Evolutionary conservation across 164 flowering plant species (phyloP).

Genomic region (Akebia trifoliata): DNA sequence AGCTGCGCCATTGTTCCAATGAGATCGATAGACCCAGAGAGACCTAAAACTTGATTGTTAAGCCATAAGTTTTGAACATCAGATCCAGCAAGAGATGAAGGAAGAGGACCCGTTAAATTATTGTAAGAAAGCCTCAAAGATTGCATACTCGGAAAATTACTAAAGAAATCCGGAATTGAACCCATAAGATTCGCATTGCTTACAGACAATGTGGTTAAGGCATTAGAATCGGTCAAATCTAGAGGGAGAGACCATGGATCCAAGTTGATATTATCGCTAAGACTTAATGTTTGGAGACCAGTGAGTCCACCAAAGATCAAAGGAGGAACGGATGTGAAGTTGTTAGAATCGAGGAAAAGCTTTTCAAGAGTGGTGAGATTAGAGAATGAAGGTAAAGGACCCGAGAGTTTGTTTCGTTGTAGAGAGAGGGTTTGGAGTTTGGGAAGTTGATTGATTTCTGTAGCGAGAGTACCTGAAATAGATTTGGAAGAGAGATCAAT

Average conservation of each 20-base stretch:
- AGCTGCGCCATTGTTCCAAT: slow-evolving; percentile 33
- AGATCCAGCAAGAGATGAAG: slow-evolving; percentile 27
- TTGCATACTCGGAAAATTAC: slow-evolving; percentile 22
- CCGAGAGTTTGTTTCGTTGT: slow-evolving; percentile 26
- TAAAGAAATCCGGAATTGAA: slow-evolving; percentile 35
- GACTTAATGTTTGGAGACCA: slow-evolving; percentile 15
- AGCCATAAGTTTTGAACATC: slow-evolving; percentile 32
- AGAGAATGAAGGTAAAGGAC: slow-evolving; percentile 28
- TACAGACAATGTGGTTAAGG: slow-evolving; percentile 24
- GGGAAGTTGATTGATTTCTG: slow-evolving; percentile 27
- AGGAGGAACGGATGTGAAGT: slow-evolving; percentile 25
- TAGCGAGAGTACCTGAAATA: slow-evolving; percentile 30
- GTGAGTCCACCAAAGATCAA: slow-evolving; percentile 24
- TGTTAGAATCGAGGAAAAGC: slow-evolving; percentile 24
- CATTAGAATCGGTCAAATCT: slow-evolving; percentile 21
- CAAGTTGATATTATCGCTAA: slow-evolving; percentile 24
- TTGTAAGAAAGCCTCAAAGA: slow-evolving; percentile 42
- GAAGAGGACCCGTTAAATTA: slow-evolving; percentile 42
- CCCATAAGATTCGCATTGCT: slow-evolving; percentile 28
- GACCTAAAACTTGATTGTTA: slow-evolving; percentile 33
- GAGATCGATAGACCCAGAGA: slow-evolving; percentile 37
- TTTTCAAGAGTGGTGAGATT: slow-evolving; percentile 19
- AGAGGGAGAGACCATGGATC: slow-evolving; percentile 34
- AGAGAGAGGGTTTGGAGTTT: slow-evolving; percentile 22
- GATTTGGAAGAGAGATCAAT: slow-evolving; percentile 23